Percentiles rank a stretch among this genome's conserved stretches.
phyloP scores from a whole-genome alignment of 352 stramenopile species.

The Phytophthora meadii region DNA sequence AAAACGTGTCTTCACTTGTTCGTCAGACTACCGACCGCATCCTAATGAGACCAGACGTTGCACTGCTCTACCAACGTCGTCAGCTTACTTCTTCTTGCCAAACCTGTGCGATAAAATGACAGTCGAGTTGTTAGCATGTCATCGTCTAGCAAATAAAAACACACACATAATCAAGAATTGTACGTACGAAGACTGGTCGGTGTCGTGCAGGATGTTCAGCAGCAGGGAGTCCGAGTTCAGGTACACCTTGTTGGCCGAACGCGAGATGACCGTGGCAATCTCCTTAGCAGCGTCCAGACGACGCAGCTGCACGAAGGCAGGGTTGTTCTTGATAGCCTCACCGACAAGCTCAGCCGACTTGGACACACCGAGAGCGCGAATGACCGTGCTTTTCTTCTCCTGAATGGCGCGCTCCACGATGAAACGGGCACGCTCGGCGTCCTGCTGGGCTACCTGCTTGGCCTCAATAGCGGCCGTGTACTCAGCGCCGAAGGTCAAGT shows the following conservation, averaged over 20 bases:
- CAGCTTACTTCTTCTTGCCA: conserved; percentile 55
- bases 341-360: conserved; percentile 98
- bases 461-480: conserved; percentile 99
- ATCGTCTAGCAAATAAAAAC: not conserved
- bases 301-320: conserved; percentile 99
- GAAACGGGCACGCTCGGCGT: conserved; percentile 98
- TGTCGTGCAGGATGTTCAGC: conserved; percentile 95
- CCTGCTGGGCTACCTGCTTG: conserved; percentile 99
- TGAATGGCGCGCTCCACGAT: conserved; percentile 98
- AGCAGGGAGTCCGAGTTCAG: conserved; percentile 98
- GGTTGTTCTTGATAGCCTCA: conserved; percentile 99
- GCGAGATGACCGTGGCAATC: conserved; percentile 96
- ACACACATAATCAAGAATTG: not conserved
- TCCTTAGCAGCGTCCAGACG: conserved; percentile 99
- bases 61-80: not conserved
- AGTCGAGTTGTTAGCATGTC: not conserved
- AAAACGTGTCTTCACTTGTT: conserved; percentile 9
- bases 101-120: conserved; percentile 17
- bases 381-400: conserved; percentile 99
- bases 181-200: conserved; percentile 56
- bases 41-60: conserved; percentile 14
- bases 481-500: conserved; percentile 98
- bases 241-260: conserved; percentile 98
- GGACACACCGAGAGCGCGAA: conserved; percentile 97
- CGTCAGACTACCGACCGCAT: conserved; percentile 16